Conservation (phyloP, 345 rosid genomes). For the Corchorus capsularis region DNA sequence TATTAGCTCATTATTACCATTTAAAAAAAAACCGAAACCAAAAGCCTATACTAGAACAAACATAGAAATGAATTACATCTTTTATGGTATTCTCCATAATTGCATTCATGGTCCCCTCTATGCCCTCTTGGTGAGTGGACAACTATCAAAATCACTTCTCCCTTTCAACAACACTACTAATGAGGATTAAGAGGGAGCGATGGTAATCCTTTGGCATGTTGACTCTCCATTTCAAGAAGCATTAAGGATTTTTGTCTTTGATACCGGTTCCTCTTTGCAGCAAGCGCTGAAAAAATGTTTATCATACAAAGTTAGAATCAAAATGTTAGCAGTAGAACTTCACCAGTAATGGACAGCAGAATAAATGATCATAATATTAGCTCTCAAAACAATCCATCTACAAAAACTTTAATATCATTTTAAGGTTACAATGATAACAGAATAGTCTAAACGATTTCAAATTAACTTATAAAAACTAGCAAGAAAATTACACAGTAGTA, state of each 20-base stretch:
- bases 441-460: background rate
- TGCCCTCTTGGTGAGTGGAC: slow-evolving; percentile 24
- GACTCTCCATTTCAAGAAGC: slow-evolving; percentile 95
- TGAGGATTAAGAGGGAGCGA: slow-evolving; percentile 66
- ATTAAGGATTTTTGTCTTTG: slow-evolving; percentile 93
- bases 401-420: background rate
- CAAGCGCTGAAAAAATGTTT: slow-evolving; percentile 52
- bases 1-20: too few species aligned
- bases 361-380: background rate
- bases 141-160: slow-evolving; percentile 25
- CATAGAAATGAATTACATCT: background rate
- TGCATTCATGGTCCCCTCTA: slow-evolving; percentile 30
- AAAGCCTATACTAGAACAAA: too few species aligned
- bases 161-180: slow-evolving; percentile 30
- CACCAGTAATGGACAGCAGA: too few species aligned
- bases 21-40: too few species aligned
- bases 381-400: background rate
- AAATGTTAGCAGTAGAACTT: background rate
- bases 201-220: slow-evolving; percentile 89
- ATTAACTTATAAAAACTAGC: background rate
- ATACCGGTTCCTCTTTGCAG: slow-evolving; percentile 89
- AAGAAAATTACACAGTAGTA: background rate
- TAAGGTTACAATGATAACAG: background rate
- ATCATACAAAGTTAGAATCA: background rate
- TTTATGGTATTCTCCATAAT: slow-evolving; percentile 21